These are phyloP conservation scores for Globisporangium perplexum DNA, from an alignment of 352 stramenopile genomes.

Conservation along the genomic window DNA sequence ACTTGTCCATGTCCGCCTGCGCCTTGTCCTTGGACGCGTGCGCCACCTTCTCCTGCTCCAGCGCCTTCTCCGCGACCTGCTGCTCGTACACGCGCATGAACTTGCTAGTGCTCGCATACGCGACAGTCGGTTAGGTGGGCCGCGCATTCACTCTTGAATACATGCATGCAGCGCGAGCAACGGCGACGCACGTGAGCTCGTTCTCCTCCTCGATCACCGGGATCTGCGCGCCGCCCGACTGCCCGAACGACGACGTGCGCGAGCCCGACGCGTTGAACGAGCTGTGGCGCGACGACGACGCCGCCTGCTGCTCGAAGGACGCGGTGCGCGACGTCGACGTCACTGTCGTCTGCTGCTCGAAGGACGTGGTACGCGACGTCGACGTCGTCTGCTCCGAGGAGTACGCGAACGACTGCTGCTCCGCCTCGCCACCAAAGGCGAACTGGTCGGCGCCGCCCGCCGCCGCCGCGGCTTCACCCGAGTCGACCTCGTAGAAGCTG, in stretches of 20 bases:
- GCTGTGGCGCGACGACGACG: slow-evolving; percentile 18
- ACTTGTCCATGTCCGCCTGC: slow-evolving; percentile 66
- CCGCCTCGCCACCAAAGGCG: slow-evolving; percentile 4
- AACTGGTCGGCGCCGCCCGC: slow-evolving; percentile 8
- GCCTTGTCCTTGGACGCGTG: slow-evolving; percentile 70
- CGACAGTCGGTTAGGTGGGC: too few species aligned
- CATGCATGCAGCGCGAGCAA: too few species aligned
- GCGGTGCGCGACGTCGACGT: too few species aligned
- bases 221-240: slow-evolving; percentile 18
- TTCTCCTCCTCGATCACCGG: slow-evolving; percentile 62
- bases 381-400: slow-evolving; percentile 4
- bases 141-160: too few species aligned
- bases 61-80: slow-evolving; percentile 56
- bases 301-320: slow-evolving; percentile 9
- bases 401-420: slow-evolving; percentile 20
- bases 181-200: slow-evolving; percentile 57
- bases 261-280: slow-evolving; percentile 14
- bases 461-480: slow-evolving; percentile 24
- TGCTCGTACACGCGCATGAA: slow-evolving; percentile 72
- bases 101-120: slow-evolving; percentile 38
- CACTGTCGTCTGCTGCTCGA: slow-evolving; percentile 18
- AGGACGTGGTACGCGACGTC: slow-evolving; percentile 11
- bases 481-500: slow-evolving; percentile 68
- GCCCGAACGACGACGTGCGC: slow-evolving; percentile 13
- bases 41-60: slow-evolving; percentile 70